These are phyloP conservation scores for Phytophthora boehmeriae DNA, from an alignment of 352 stramenopile species.

Conservation along the genomic window DNA sequence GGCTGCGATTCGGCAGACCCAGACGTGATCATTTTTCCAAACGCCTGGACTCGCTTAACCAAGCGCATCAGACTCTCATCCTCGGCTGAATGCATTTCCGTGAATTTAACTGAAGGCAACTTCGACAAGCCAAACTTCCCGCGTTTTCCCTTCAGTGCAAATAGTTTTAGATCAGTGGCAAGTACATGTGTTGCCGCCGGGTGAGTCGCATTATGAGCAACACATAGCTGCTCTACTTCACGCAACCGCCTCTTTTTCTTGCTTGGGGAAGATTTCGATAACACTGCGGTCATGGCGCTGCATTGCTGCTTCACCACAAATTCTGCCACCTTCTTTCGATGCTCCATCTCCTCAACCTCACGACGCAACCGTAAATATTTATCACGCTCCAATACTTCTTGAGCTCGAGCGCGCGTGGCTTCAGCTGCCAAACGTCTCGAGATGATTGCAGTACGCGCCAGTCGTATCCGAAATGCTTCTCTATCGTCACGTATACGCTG, in stretches of 20 bases:
- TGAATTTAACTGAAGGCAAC: constrained; percentile 3
- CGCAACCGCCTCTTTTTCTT: constrained; percentile 40
- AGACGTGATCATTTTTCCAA: constrained; percentile 44
- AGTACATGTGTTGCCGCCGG: constrained; percentile 1
- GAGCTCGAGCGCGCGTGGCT: constrained; percentile 34
- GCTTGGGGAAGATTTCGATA: constrained; percentile 29
- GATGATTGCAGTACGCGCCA: constrained; percentile 58
- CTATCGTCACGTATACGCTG: constrained; percentile 30
- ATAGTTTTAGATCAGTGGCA: constrained; percentile 6
- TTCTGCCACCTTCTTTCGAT: constrained; percentile 69
- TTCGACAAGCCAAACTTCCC: not conserved
- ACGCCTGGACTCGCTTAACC: constrained; percentile 38
- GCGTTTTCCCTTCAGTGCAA: constrained; percentile 6
- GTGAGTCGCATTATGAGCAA: constrained; percentile 43
- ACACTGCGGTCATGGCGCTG: constrained; percentile 48
- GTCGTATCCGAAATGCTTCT: constrained; percentile 74
- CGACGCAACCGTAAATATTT: constrained; percentile 52
- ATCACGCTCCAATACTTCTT: constrained; percentile 48
- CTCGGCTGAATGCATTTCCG: constrained; percentile 3
- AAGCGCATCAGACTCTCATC: constrained; percentile 32
- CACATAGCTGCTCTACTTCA: constrained; percentile 56
- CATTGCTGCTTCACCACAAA: constrained; percentile 66
- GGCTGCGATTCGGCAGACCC: constrained; percentile 2
- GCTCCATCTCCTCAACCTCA: constrained; percentile 42
- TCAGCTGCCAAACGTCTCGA: constrained; percentile 44